These are phyloP conservation scores for Saprolegnia parasitica DNA, from an alignment of 352 stramenopile genomes.

Conservation along the genomic window DNA sequence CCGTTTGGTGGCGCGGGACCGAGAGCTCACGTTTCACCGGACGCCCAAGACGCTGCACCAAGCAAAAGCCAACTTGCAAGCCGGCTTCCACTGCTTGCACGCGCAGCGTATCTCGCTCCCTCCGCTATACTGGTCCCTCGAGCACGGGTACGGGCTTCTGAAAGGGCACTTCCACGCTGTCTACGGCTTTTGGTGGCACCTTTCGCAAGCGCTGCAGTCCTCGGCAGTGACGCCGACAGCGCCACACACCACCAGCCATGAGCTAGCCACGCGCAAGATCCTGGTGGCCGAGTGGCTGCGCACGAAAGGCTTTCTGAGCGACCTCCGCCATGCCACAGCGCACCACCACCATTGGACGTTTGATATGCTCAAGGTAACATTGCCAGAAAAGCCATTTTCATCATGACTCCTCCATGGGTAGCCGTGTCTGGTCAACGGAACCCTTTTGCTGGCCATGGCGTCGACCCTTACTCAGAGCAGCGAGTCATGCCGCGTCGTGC, in stretches of 20 bases:
- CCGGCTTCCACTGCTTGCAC: background rate
- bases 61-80: slow-evolving; percentile 11
- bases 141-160: background rate
- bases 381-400: too few relatives aligned
- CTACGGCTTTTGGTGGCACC: slow-evolving; percentile 4
- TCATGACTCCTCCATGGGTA: too few relatives aligned
- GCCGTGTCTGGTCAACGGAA: background rate
- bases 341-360: background rate
- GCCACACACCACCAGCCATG: background rate
- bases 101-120: background rate
- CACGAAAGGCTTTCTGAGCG: background rate
- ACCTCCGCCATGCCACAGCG: background rate
- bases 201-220: background rate
- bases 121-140: background rate
- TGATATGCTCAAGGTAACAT: slow-evolving; percentile 15
- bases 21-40: background rate
- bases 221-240: background rate
- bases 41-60: slow-evolving; percentile 6
- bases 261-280: slow-evolving; percentile 1
- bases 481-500: background rate
- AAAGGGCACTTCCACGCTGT: slow-evolving; percentile 12
- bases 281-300: slow-evolving; percentile 9
- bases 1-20: background rate
- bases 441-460: background rate
- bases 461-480: background rate